A percentile compares a stretch with the other conserved stretches of the same genome.
phyloP scores from a whole-genome alignment of 441 rosid species.

The Arabidopsis lyrata region DNA sequence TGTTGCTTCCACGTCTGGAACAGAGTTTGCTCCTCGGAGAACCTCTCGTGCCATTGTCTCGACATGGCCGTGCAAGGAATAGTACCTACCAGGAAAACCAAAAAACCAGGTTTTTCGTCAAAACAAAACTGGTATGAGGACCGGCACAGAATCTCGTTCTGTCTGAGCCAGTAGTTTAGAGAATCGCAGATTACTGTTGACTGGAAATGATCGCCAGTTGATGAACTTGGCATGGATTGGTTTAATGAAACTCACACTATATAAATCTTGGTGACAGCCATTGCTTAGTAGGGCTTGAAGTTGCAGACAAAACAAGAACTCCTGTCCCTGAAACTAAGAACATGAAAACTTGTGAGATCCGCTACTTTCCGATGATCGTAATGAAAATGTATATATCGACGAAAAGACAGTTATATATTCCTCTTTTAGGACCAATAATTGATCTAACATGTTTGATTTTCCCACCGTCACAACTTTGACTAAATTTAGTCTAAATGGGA shows the following conservation, averaged over 20 bases:
- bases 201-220: not conserved
- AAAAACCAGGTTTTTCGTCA: constrained; percentile 2
- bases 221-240: not conserved
- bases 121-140: constrained; percentile 28
- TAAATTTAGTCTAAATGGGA: not conserved
- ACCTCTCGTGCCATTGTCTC: constrained; percentile 87
- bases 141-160: not conserved
- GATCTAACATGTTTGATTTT: not conserved
- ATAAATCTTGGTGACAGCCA: constrained; percentile 73
- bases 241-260: constrained; percentile 59
- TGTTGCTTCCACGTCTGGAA: constrained; percentile 83
- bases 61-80: constrained; percentile 81
- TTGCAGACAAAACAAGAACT: not conserved
- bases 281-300: constrained; percentile 40
- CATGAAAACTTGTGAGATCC: not conserved
- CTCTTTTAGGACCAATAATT: not conserved
- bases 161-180: not conserved
- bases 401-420: not conserved
- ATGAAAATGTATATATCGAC: not conserved
- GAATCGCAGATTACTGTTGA: not conserved
- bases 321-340: constrained; percentile 29
- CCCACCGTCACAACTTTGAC: not conserved
- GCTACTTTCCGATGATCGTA: not conserved
- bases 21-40: constrained; percentile 74
- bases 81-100: constrained; percentile 50